Percentiles rank a stretch among this genome's conserved stretches.
These are phyloP conservation scores for Hemisphaericaspora lyxosophila DNA, from an alignment of 1,139 yeast species.

Conservation along the genomic window DNA sequence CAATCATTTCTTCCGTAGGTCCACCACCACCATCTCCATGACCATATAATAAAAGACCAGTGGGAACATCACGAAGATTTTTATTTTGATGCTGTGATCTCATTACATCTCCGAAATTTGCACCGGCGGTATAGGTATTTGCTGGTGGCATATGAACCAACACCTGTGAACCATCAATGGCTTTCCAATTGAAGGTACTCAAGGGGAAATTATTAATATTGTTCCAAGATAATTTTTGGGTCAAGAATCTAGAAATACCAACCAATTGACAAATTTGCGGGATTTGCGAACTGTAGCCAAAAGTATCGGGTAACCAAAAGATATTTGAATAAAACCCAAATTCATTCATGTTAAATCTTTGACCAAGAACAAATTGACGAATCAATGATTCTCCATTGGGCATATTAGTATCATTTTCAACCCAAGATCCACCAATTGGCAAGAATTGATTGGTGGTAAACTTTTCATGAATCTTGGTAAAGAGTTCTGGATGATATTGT, in stretches of 20 bases:
- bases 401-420: slow-evolving; percentile 92
- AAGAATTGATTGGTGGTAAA: slow-evolving; percentile 73
- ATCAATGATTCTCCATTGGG: slow-evolving; percentile 89
- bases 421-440: slow-evolving; percentile 97
- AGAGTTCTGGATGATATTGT: slow-evolving; percentile 80
- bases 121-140: slow-evolving; percentile 90
- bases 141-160: slow-evolving; percentile 98
- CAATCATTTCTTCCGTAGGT: slow-evolving; percentile 90
- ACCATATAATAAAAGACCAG: slow-evolving; percentile 81
- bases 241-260: slow-evolving; percentile 79
- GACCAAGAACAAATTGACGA: slow-evolving; percentile 89
- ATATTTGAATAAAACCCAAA: slow-evolving; percentile 75
- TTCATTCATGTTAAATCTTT: slow-evolving; percentile 73
- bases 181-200: slow-evolving; percentile 92
- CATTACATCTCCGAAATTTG: slow-evolving; percentile 88
- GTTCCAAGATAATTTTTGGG: slow-evolving; percentile 96
- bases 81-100: slow-evolving; percentile 80
- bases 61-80: slow-evolving; percentile 74
- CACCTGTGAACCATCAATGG: slow-evolving; percentile 89
- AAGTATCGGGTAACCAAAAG: slow-evolving; percentile 96
- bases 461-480: slow-evolving; percentile 60
- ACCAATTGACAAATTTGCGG: slow-evolving; percentile 89
- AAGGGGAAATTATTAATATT: slow-evolving; percentile 88
- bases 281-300: slow-evolving; percentile 92
- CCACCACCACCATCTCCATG: slow-evolving; percentile 99